Evolutionary conservation across 768 basidiomycete species (phyloP).

Genomic region (Fistulinella prunicolor): DNA sequence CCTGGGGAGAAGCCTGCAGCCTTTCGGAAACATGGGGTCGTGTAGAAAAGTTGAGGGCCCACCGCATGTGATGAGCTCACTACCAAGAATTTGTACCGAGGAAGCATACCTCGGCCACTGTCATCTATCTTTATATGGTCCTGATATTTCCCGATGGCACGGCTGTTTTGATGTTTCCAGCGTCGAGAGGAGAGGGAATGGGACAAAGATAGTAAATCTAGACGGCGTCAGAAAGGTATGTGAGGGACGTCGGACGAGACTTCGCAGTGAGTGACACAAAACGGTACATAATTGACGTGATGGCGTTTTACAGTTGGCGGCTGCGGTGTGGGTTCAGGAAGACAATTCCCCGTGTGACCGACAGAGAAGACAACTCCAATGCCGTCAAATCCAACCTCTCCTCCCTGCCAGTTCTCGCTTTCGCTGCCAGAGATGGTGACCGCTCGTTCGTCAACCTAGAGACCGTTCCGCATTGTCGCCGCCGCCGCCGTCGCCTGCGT

Average conservation of each 20-base stretch:
- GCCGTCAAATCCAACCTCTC: background rate
- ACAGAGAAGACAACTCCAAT: slow-evolving; percentile 2
- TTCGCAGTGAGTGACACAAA: slow-evolving; percentile 43
- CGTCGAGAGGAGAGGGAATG: background rate
- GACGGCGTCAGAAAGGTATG: slow-evolving; percentile 35
- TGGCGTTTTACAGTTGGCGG: background rate
- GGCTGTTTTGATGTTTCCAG: background rate
- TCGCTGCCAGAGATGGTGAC: no score
- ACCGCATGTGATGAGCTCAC: background rate
- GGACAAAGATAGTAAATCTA: background rate
- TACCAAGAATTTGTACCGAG: no score
- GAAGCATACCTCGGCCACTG: background rate
- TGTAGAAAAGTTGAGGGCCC: background rate
- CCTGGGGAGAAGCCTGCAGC: no score
- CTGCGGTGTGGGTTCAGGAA: background rate
- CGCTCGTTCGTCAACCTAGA: no score
- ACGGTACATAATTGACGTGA: slow-evolving; percentile 29
- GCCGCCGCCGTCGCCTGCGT: no score
- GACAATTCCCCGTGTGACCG: slow-evolving; percentile 15
- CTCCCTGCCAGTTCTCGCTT: no score
- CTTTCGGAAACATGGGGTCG: background rate
- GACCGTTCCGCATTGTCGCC: no score
- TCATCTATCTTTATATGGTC: slow-evolving; percentile 14
- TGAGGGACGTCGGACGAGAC: slow-evolving; percentile 37
- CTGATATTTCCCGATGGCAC: background rate